These are phyloP conservation scores for Plasmodium coatneyi DNA, from an alignment of 169 alveolate genomes.

Conservation along the genomic window DNA sequence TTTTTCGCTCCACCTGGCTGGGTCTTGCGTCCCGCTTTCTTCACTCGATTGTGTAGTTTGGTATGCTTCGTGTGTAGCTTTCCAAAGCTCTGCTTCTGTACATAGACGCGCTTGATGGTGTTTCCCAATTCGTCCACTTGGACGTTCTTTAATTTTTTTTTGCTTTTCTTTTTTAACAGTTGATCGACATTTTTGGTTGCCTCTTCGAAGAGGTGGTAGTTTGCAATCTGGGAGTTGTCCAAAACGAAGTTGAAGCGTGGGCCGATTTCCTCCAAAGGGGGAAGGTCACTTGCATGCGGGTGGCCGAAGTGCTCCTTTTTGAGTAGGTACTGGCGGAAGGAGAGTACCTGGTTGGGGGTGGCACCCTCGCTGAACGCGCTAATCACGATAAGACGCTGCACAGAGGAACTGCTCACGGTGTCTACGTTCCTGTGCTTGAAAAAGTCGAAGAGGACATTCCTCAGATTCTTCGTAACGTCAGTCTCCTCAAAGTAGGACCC, in stretches of 20 bases:
- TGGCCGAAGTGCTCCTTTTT: neutral
- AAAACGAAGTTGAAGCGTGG: conserved; percentile 33
- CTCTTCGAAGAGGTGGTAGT: conserved; percentile 37
- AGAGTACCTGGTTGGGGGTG: neutral
- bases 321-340: conserved; percentile 34
- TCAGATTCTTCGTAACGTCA: conserved; percentile 16
- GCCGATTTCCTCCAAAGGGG: conserved; percentile 27
- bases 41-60: conserved; percentile 11
- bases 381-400: conserved; percentile 31
- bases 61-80: conserved; percentile 55
- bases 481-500: conserved; percentile 29
- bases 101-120: conserved; percentile 32
- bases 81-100: conserved; percentile 42
- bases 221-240: conserved; percentile 12
- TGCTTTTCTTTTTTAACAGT: neutral
- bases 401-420: neutral
- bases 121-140: conserved; percentile 39
- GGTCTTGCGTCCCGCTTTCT: neutral
- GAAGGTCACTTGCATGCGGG: neutral
- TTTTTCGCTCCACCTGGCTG: neutral
- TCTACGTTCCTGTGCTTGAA: conserved; percentile 61
- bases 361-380: neutral
- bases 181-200: conserved; percentile 15
- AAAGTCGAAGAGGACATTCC: conserved; percentile 34
- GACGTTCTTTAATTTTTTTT: neutral